Conservation (phyloP, 306 rosid genomes). For the Citrullus colocynthis region DNA sequence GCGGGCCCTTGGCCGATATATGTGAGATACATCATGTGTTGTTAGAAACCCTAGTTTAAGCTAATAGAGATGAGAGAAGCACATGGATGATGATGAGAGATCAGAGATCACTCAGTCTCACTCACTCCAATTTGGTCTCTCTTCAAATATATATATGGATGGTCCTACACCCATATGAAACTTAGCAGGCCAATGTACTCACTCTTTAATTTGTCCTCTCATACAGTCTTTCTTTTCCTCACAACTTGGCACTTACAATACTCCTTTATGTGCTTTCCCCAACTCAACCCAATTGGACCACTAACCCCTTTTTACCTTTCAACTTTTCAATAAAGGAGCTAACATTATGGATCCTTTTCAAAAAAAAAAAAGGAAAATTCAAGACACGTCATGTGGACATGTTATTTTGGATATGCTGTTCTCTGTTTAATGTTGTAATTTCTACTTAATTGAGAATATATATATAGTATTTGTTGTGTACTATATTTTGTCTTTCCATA, state of each 20-base stretch:
- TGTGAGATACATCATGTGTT: not conserved
- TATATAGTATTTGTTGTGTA: too few species aligned
- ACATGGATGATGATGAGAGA: constrained; percentile 7
- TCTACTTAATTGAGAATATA: too few species aligned
- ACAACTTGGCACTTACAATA: not conserved
- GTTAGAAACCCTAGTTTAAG: not conserved
- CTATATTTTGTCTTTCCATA: not conserved
- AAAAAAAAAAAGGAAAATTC: not conserved
- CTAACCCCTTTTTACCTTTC: not conserved
- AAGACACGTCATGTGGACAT: not conserved
- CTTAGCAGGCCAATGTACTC: constrained; percentile 4
- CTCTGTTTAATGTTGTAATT: not conserved
- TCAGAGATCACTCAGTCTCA: not conserved
- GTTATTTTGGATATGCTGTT: too few species aligned
- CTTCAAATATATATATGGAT: not conserved
- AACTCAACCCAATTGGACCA: not conserved
- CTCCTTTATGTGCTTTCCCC: not conserved
- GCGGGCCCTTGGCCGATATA: not conserved
- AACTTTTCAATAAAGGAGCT: not conserved
- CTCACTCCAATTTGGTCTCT: not conserved
- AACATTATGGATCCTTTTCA: not conserved
- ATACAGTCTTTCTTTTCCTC: not conserved
- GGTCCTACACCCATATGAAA: constrained; percentile 13
- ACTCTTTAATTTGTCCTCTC: not conserved
- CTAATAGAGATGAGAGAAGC: not conserved